Base-by-base conservation (phyloP, 768 basidiomycete species). In the Gymnopilus dilepis region DNA sequence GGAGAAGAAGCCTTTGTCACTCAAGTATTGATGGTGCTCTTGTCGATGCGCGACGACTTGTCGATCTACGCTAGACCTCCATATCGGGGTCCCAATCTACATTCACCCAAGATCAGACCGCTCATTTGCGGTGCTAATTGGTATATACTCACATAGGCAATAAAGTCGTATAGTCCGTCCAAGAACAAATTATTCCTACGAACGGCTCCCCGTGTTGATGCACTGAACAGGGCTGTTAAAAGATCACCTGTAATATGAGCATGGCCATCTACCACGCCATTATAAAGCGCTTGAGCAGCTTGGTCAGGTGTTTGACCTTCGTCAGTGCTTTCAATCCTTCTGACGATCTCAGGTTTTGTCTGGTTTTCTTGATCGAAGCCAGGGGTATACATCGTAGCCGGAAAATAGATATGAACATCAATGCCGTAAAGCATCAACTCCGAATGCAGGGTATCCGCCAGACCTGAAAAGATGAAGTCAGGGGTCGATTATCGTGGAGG, bases 391-490 rank as follows among this genome's bases (percentile, higher is more conserved):
- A 97, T 96, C 1, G 92, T 92, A 1, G 83, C 83, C 0, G 95
- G 93, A 76, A 93, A 89, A 76, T 87, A 94, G 45, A 92, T 85
- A 65, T 95, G 93, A 6, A 94, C 84, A 52, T 81, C 78, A 69
- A 94, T 91, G 55, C 82, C 84, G 70, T 96, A 94, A 6, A 95
- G 78, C 63, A 87, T 76, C 51, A 94, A 77, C 70, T 97, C 95
- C 22, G 86, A 89, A 11, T 90, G 88, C n/a, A 97, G 80, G 0
- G 89, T 82, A 59, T 97, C 95, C 12, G 92, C 92, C 0, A 97
- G 84, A 13, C 90, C 94, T 95, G 69, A 13, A 13, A 42, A 17
- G 4, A n/a, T 8, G 19, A 11, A 5, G 15, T 50, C 37, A 56
- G 34, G 34, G 31, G 33, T 19, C 33, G 11, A 26, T 28, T 38